Percentiles rank a stretch among this genome's conserved stretches.
phyloP scores from a whole-genome alignment of 345 rosid species.

The Citrus maxima region DNA sequence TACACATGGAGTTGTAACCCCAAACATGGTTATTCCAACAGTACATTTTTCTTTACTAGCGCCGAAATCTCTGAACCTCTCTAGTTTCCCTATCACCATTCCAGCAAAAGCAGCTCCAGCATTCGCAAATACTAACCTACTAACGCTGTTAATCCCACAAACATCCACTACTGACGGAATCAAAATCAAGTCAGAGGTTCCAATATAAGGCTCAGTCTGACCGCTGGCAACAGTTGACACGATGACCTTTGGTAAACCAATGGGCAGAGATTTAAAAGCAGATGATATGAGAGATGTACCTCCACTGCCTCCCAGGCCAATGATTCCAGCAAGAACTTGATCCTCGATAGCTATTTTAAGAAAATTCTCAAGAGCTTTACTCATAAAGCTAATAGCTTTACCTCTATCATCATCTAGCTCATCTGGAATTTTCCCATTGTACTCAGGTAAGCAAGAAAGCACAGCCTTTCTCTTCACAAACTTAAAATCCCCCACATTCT shows the following conservation, averaged over 20 bases:
- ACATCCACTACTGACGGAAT: constrained; percentile 89
- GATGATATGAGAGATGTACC: constrained; percentile 78
- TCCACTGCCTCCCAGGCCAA: constrained; percentile 88
- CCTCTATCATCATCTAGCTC: constrained; percentile 64
- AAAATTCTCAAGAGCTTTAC: constrained; percentile 59
- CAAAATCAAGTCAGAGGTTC: constrained; percentile 78
- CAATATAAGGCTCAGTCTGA: constrained; percentile 69
- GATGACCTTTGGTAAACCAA: constrained; percentile 79
- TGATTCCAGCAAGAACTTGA: constrained; percentile 53
- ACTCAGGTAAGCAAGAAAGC: constrained; percentile 41
- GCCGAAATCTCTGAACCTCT: constrained; percentile 10
- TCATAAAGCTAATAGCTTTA: constrained; percentile 66
- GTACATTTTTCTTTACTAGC: constrained; percentile 30
- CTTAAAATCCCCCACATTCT: constrained; percentile 34
- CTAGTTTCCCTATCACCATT: constrained; percentile 72
- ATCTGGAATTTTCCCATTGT: constrained; percentile 14
- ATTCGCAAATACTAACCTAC: constrained; percentile 71
- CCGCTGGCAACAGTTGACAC: constrained; percentile 96
- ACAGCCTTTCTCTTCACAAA: constrained; percentile 55
- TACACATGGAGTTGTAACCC: constrained; percentile 87
- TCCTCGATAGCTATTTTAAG: constrained; percentile 35
- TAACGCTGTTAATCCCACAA: constrained; percentile 85
- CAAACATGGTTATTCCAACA: constrained; percentile 93
- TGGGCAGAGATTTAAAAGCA: constrained; percentile 69
- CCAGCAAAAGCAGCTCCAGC: constrained; percentile 92